Base-by-base conservation (phyloP, 179 eudicot genomes). In the Silene vulgaris region DNA sequence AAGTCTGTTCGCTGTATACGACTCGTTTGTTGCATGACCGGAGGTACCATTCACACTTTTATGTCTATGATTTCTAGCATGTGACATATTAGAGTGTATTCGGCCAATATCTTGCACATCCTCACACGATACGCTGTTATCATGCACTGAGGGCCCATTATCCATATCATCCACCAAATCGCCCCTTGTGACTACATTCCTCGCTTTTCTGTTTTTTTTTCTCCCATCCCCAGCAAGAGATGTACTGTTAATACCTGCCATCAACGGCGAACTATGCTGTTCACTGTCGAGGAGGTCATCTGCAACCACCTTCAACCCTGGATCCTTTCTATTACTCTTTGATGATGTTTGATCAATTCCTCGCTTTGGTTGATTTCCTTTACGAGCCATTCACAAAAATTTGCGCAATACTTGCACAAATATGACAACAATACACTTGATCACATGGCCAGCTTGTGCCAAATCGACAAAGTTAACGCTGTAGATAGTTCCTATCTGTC, bases 291-390 rank as follows among this genome's bases (percentile, higher is more conserved):
- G 63, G 57, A 83, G 77, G 72, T 86, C 91, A 65, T 87, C 82
- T 28, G 65, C 69, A 62, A 32, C 74, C 76, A 76, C 83, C 77
- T 84, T 85, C 66, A 87, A 80, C 62, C 84, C 91, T 61, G 80
- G 72, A 75, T 82, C 88, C 82, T 83, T 91, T 76, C 82, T 86
- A 59, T 81, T 89, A 70, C 69, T 83, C 76, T 81, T 87, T 74
- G 84, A 73, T 67, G 87, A 74, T 74, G 73, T 74, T 66, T 82
- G 85, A 71, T 87, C 90, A 80, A 52, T 67, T 8, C 93, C 93
- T 73, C 84, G 87, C 85, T 88, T 94, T 12, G 80, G 88, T 74
- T 84, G 92, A 83, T 83, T 90, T 75, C 91, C 89, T 84, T 88
- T 92, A 69, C 92, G 90, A 80, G 94, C 97, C 98, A 94, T 94